Base-by-base conservation (phyloP, 345 rosid genomes). In the Dipteronia dyeriana region DNA sequence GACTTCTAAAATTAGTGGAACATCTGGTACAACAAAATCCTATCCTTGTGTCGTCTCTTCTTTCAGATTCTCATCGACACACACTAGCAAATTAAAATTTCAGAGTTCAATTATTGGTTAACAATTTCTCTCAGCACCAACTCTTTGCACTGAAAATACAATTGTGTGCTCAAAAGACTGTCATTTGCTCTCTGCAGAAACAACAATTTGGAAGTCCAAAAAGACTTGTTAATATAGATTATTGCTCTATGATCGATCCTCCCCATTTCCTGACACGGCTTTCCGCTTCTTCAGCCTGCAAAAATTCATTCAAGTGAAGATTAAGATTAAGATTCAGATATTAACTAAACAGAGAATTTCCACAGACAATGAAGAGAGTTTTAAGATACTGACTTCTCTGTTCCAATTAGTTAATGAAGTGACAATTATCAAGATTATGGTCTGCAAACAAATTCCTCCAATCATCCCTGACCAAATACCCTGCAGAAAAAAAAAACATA, bases 381-480 rank as follows among this genome's bases (percentile, higher is more conserved):
- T 31, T 53, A 9, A 70, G 64, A n/a, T 49, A 77, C 87, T 53
- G 12, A 95, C 98, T 84, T 95, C 97, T 82, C 34, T 91, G 38
- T 77, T 83, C 98, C 98, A 95, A 80, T 93, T 90, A 60, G 97
- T 95, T 49, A 81, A 11, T 75, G 91, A 86, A 66, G 92, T 88
- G 61, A 95, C 66, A 47, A 88, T 78, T 67, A 93, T 75, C 82
- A 93, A 82, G 76, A 88, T 88, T 60, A 90, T 7, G 66, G 97
- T 95, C 74, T 95, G 98, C 79, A 95, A 78, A 60, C 79, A 79
- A 41, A 93, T 88, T 62, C 98, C 98, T 67, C 90, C 97, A 9
- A 91, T 89, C 97, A 93, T 91, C n/a, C 98, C 98, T 31, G 93
- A 88, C 98, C 98, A 95, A 66, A 95, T 87, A 61, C 98, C 98